A percentile compares a stretch with the other conserved stretches of the same genome.
phyloP scores from a whole-genome alignment of 2,329 filamentous ascomycete species.

The Monilinia fructigena region DNA sequence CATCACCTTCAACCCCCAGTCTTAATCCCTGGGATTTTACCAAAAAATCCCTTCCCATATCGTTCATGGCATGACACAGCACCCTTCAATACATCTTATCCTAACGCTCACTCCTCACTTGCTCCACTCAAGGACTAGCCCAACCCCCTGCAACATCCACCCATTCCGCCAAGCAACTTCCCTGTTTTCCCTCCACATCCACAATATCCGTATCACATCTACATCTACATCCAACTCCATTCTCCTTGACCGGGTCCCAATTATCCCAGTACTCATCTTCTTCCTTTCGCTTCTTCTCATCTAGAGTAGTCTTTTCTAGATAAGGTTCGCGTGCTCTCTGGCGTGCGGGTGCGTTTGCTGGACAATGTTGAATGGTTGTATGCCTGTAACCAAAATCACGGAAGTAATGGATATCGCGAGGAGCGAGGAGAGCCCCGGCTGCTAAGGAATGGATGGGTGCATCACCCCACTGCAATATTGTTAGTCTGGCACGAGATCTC shows the following conservation, averaged over 20 bases:
- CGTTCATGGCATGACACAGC: slow-evolving; percentile 4
- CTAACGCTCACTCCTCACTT: slow-evolving; percentile 12
- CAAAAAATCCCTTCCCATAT: slow-evolving; percentile 6
- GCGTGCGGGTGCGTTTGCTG: slow-evolving; percentile 85
- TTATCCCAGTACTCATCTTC: slow-evolving; percentile 96
- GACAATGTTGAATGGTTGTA: slow-evolving; percentile 98
- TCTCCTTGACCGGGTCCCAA: slow-evolving; percentile 85
- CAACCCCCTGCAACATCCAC: slow-evolving; percentile 95
- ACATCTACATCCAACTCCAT: slow-evolving; percentile 94
- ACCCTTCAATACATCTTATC: slow-evolving; percentile 9
- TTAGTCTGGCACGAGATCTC: slow-evolving; percentile 29
- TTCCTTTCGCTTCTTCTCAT: slow-evolving; percentile 80
- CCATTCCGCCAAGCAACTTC: slow-evolving; percentile 93
- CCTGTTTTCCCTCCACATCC: slow-evolving; percentile 96
- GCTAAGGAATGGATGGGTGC: slow-evolving; percentile 97
- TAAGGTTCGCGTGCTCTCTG: slow-evolving; percentile 79
- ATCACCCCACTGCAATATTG: slow-evolving; percentile 77
- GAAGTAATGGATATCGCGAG: slow-evolving; percentile 94
- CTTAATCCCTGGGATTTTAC: not conserved
- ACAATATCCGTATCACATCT: slow-evolving; percentile 96
- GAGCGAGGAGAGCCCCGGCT: slow-evolving; percentile 79
- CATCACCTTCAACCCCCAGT: not conserved
- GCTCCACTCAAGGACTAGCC: slow-evolving; percentile 49
- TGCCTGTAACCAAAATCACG: slow-evolving; percentile 97
- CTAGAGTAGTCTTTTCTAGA: slow-evolving; percentile 75